Conservation (phyloP, 2,329 filamentous ascomycete species). For the Aspergillus amoenus region DNA sequence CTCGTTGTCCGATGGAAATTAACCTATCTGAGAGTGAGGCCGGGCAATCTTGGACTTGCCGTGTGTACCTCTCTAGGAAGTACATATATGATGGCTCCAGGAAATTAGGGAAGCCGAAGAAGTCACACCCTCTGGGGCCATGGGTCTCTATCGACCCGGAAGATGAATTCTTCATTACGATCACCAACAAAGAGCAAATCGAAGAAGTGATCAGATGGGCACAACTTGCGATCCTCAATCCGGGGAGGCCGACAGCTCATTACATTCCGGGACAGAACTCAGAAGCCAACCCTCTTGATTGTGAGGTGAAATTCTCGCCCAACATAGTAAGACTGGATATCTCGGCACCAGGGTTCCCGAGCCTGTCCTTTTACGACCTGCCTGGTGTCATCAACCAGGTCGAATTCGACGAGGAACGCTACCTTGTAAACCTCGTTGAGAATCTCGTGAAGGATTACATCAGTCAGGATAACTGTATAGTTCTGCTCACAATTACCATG, state of each 20-base stretch:
- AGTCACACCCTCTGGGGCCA: constrained; percentile 59
- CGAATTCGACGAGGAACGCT: constrained; percentile 62
- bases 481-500: constrained; percentile 76
- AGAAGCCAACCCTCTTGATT: constrained; percentile 27
- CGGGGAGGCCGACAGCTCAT: constrained; percentile 51
- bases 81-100: constrained; percentile 53
- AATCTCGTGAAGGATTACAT: constrained; percentile 72
- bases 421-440: constrained; percentile 69
- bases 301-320: constrained; percentile 70
- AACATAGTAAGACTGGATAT: constrained; percentile 79
- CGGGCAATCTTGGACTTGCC: constrained; percentile 61
- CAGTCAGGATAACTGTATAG: constrained; percentile 65
- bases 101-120: constrained; percentile 48
- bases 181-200: constrained; percentile 62
- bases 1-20: constrained; percentile 77
- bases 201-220: constrained; percentile 70
- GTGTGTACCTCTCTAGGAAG: constrained; percentile 64
- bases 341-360: constrained; percentile 66
- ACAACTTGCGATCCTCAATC: constrained; percentile 75
- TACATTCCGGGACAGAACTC: constrained; percentile 55
- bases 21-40: constrained; percentile 59
- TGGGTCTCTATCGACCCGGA: constrained; percentile 58
- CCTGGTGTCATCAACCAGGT: constrained; percentile 77
- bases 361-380: constrained; percentile 80
- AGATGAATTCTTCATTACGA: constrained; percentile 60